phyloP scores from a whole-genome alignment of 345 rosid species.

The Schrenkiella parvula region DNA sequence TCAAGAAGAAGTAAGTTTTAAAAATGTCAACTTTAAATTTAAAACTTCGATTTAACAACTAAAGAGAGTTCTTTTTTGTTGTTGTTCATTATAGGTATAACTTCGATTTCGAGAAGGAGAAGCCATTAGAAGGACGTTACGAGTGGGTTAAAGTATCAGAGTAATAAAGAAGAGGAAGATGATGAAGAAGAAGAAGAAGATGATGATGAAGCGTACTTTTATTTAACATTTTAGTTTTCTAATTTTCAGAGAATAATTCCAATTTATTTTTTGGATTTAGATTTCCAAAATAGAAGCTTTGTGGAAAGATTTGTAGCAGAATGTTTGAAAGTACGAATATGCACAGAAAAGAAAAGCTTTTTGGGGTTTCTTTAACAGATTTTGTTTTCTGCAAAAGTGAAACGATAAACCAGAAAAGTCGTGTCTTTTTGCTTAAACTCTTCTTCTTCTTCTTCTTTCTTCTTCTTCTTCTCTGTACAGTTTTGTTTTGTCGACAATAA shows the following conservation, averaged over 20 bases:
- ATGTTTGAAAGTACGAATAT: conserved; percentile 22
- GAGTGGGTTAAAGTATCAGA: conserved; percentile 52
- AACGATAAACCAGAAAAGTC: conserved; percentile 24
- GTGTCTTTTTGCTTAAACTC: conserved; percentile 19
- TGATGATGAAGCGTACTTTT: conserved; percentile 3
- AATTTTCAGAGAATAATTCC: not conserved
- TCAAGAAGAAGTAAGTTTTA: conserved; percentile 49
- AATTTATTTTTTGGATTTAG: not conserved
- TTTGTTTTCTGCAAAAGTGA: conserved; percentile 7
- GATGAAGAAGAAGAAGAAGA: conserved; percentile 11
- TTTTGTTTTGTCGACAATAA: not conserved
- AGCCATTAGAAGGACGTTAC: conserved; percentile 72
- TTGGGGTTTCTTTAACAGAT: not conserved
- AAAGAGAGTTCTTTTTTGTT: not conserved
- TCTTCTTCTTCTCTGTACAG: not conserved
- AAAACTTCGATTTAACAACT: not conserved
- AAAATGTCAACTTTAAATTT: not conserved
- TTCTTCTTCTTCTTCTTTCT: not conserved
- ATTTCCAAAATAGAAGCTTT: conserved; percentile 6
- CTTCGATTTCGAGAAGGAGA: conserved; percentile 55
- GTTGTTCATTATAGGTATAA: conserved; percentile 43
- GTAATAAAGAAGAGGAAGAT: conserved; percentile 20
- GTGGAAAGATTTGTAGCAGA: conserved; percentile 19
- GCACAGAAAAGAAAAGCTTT: conserved; percentile 17
- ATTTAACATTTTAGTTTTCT: conserved; percentile 12